Evolutionary conservation across 164 flowering plant genomes (phyloP).

Genomic region (Pachysandra terminalis): DNA sequence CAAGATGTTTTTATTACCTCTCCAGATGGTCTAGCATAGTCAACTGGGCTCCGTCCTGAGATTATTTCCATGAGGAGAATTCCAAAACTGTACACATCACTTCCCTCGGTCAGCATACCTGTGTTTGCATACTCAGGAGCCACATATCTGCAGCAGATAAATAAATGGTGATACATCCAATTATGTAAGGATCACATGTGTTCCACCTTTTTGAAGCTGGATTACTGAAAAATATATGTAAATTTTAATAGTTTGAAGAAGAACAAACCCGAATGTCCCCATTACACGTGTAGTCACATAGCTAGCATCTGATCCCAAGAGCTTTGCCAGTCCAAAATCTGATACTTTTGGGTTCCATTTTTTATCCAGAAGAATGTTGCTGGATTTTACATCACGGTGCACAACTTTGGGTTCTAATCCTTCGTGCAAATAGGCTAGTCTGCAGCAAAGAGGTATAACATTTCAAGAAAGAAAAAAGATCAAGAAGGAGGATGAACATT

Average conservation of each 20-base stretch:
- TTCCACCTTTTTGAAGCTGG: no score
- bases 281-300: conserved; percentile 89
- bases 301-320: conserved; percentile 70
- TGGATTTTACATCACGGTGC: conserved; percentile 90
- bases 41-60: conserved; percentile 84
- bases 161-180: not conserved
- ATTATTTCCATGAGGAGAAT: conserved; percentile 88
- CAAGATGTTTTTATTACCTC: conserved; percentile 44
- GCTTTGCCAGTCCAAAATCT: conserved; percentile 92
- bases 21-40: conserved; percentile 69
- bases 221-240: not conserved
- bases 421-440: conserved; percentile 90
- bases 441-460: conserved; percentile 19
- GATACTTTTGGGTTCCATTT: conserved; percentile 85
- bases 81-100: conserved; percentile 92
- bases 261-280: conserved; percentile 88
- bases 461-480: not conserved
- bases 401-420: conserved; percentile 95
- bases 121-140: conserved; percentile 96
- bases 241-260: conserved; percentile 5
- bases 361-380: conserved; percentile 79
- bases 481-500: not conserved
- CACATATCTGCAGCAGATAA: conserved; percentile 58
- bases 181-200: no score
- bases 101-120: conserved; percentile 84